Evolutionary conservation across 202 grass and related monocot genomes (phyloP), one percentile per base, ranked within the genome.

Genomic region (Carex arenaria): DNA sequence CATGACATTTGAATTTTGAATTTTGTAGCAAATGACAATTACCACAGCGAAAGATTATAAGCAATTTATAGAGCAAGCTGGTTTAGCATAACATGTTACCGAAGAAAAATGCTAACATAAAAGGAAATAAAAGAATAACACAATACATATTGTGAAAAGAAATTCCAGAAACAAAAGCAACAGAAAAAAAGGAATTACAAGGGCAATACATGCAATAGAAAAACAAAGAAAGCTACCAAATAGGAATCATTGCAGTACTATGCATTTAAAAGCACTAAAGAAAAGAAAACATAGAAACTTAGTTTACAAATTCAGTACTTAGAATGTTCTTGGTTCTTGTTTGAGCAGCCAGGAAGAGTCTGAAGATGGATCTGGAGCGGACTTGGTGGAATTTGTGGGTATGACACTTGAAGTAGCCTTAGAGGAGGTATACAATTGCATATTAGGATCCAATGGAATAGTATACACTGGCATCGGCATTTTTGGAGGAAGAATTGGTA

Each of bases 381-480:
- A 76, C 26, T 55, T 74, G 18, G 26, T 32, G 31, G 82, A 89
- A 61, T 9, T 63, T 57, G 0, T 22, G 14, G 72, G 64, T 22
- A 61, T 7, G 60, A 31, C 82, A 69, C 64, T 87, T 30, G 78
- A 38, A 22, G 66, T 83, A 15, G 70, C 85, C 52, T 80, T 40
- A 61, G 85, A 93, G 38, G 87, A 91, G 72, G 74, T 38, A 38
- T 6, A 38, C 5, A 38, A 5, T 1, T 1, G 36, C 36, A 38
- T 88, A 84, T 83, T 87, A 9, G 82, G 78, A 87, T 87, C 67
- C 65, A 77, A 78, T 60, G 85, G 85, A 34, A 84, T 80, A 19
- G 82, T 71, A 82, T 88, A 93, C 51, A 60, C 54, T 30, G 73
- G 89, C 70, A 90, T 79, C 3, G 90, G 86, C 82, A 85, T 72